These are phyloP conservation scores for Coelastrella sp. DNA, from an alignment of 139 green algal species.

Conservation along the genomic window DNA sequence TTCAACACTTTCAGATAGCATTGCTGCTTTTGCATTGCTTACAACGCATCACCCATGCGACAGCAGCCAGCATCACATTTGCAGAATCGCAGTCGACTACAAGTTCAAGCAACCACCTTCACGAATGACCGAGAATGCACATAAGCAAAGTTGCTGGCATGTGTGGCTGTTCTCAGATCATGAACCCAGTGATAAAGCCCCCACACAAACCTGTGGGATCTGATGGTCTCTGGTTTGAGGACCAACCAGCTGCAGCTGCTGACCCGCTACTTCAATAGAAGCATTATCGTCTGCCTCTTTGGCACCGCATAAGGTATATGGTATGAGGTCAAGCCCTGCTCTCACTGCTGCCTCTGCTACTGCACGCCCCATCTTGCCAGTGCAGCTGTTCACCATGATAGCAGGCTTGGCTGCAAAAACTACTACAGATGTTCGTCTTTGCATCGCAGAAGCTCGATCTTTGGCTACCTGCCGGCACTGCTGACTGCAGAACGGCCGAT, in stretches of 20 bases:
- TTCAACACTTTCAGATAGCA: too few relatives aligned
- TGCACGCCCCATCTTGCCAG: conserved; percentile 94
- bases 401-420: conserved; percentile 43
- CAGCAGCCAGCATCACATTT: too few relatives aligned
- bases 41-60: too few relatives aligned
- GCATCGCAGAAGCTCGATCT: background rate
- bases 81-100: too few relatives aligned
- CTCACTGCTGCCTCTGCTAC: conserved; percentile 85
- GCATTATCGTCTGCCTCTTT: conserved; percentile 1
- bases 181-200: too few relatives aligned
- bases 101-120: too few relatives aligned
- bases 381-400: conserved; percentile 88
- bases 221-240: conserved; percentile 32
- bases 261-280: conserved; percentile 44
- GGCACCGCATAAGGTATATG: conserved; percentile 83
- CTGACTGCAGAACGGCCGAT: background rate
- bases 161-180: too few relatives aligned
- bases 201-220: conserved; percentile 31
- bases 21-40: too few relatives aligned
- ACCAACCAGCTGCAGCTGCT: conserved; percentile 71
- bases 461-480: background rate
- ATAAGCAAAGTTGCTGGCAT: too few relatives aligned
- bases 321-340: conserved; percentile 84
- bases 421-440: background rate
- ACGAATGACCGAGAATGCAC: too few relatives aligned